phyloP scores from a whole-genome alignment of 176 grass and related monocot species.

The Paspalum vaginatum region DNA sequence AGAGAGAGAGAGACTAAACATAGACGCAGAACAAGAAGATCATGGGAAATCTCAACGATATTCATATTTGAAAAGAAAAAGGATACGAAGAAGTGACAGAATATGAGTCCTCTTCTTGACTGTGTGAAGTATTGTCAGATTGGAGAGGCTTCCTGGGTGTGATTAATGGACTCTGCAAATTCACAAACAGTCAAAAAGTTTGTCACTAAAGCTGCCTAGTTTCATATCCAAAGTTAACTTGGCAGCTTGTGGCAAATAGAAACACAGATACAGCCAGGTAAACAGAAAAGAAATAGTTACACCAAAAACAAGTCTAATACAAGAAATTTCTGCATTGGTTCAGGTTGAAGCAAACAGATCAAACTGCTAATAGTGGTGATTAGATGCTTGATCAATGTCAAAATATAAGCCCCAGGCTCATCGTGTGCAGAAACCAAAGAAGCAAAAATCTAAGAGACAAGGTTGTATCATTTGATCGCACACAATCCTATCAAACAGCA shows the following conservation, averaged over 20 bases:
- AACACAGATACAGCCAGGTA: conserved; percentile 10
- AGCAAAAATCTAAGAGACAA: neutral
- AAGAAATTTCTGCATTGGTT: neutral
- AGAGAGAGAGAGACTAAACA: neutral
- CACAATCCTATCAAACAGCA: neutral
- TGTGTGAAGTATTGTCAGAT: conserved; percentile 64
- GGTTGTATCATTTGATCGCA: neutral
- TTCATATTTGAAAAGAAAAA: neutral
- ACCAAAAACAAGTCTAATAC: neutral
- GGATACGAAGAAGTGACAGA: conserved; percentile 86
- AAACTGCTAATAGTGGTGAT: neutral
- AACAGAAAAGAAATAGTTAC: neutral
- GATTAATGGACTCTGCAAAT: conserved; percentile 54
- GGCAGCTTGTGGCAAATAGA: conserved; percentile 6
- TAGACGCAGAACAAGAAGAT: neutral
- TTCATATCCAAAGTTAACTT: conserved; percentile 27
- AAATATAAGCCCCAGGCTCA: neutral
- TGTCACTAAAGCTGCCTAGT: conserved; percentile 30
- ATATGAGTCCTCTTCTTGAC: conserved; percentile 64
- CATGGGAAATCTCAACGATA: conserved; percentile 18
- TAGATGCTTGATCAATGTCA: neutral
- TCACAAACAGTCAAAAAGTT: conserved; percentile 12
- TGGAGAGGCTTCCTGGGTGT: conserved; percentile 60
- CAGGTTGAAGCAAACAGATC: neutral
- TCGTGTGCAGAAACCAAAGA: neutral